Base-by-base conservation (phyloP, 2,329 filamentous ascomycete species). In the Ophiostoma sp. region DNA sequence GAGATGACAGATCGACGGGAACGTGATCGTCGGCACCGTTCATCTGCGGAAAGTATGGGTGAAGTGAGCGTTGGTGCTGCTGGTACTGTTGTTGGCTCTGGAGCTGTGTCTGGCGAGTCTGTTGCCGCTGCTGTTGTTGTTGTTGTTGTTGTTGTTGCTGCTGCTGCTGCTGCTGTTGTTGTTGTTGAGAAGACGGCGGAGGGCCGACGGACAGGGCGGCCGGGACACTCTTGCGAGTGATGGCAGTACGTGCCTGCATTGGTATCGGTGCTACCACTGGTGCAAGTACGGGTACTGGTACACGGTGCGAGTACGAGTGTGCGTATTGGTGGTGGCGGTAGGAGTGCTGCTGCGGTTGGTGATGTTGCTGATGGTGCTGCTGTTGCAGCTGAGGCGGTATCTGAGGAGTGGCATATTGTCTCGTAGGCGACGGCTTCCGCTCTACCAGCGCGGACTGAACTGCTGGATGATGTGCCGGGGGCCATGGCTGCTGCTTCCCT, bases 71-170 rank as follows among this genome's bases (percentile, higher is more conserved):
- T 69, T 73, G 72, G 33, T 71, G 33, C 45, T 73, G 59, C 33
- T 68, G 72, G 22, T 68, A 25, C 22, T 69, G 66, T n/a, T 48
- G 28, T 7, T 57, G 48, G 36, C 25, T 64, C 59, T 42, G 59
- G 3, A 42, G 59, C 36, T 73, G 71, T 15, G 52, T 17, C 36
- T 59, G 63, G 17, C 9, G 71, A 3, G 39, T 11, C 31, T 48
- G 22, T 42, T 9, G 39, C 39, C 52, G 55, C 72, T 73, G 72
- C n/a, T 71, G 31, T 45, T 73, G 59, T 22, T 66, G 72, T 15
- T 68, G 17, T 33, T 70, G 68, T 22, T 50, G 31, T 7, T 57
- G 48, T 19, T 36, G 45, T 31, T 45, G 61, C 11, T 28, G 59
- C 39, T 73, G 72, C 9, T 39, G 11, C 36, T 61, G 63, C 8